A percentile compares a stretch with the other conserved stretches of the same genome.
Evolutionary conservation across 2,329 filamentous ascomycete species (phyloP).

Genomic region (Alternaria consortialis): DNA sequence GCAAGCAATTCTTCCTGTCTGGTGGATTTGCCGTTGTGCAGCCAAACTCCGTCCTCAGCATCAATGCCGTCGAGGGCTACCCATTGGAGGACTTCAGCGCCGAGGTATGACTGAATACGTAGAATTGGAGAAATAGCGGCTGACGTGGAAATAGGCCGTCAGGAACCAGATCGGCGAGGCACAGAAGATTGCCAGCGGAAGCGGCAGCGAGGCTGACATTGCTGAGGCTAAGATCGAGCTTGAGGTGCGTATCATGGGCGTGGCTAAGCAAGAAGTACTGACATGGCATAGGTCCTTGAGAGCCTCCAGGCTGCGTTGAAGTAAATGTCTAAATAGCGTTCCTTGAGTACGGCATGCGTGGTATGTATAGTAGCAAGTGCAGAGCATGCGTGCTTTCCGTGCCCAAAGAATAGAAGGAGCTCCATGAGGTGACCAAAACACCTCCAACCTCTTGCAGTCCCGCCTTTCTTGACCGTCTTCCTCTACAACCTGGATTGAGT

Average conservation of each 20-base stretch:
- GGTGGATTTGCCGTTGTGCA: constrained; percentile 97
- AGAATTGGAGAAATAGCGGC: constrained; percentile 5
- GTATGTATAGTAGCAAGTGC: constrained; percentile 21
- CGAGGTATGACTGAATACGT: constrained; percentile 62
- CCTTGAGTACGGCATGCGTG: constrained; percentile 29
- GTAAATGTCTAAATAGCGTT: constrained; percentile 67
- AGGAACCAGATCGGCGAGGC: constrained; percentile 90
- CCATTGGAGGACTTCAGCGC: constrained; percentile 94
- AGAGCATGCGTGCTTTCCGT: constrained; percentile 39
- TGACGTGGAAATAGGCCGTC: constrained; percentile 67
- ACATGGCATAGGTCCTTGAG: constrained; percentile 74
- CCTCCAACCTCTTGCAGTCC: constrained; percentile 22
- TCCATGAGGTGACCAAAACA: constrained; percentile 36
- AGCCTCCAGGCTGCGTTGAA: constrained; percentile 82
- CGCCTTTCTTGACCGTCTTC: constrained; percentile 8
- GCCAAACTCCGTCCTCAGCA: constrained; percentile 92
- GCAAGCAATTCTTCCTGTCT: constrained; percentile 99
- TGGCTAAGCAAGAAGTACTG: constrained; percentile 40
- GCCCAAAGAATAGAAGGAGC: constrained; percentile 48
- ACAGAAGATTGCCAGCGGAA: constrained; percentile 90
- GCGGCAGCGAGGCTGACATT: constrained; percentile 94
- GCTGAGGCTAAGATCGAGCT: constrained; percentile 99
- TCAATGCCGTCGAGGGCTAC: constrained; percentile 97
- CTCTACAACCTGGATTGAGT: constrained; percentile 21
- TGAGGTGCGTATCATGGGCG: constrained; percentile 71